These are phyloP conservation scores for Leishmania turanica DNA, from an alignment of 208 protist species.

Conservation along the genomic window DNA sequence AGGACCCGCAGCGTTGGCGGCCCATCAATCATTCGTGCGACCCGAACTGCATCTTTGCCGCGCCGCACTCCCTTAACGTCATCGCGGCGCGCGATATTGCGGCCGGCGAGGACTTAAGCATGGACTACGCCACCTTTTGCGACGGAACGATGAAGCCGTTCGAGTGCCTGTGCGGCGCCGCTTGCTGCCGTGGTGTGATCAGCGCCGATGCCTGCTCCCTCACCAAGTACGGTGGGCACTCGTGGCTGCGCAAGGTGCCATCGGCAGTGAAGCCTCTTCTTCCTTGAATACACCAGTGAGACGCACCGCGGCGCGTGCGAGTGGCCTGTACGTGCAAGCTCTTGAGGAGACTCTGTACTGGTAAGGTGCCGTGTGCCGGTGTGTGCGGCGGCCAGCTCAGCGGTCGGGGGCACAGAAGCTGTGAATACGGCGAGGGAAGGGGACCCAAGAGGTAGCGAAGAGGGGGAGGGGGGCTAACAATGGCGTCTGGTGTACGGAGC, in stretches of 20 bases:
- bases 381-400: neutral
- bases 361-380: neutral
- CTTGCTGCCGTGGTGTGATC: slow-evolving; percentile 66
- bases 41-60: slow-evolving; percentile 83
- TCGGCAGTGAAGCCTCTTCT: slow-evolving; percentile 25
- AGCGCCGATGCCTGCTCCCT: slow-evolving; percentile 53
- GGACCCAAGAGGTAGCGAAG: neutral
- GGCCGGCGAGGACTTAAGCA: slow-evolving; percentile 78
- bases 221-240: slow-evolving; percentile 59
- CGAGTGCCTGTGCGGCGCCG: slow-evolving; percentile 68
- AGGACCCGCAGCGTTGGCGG: slow-evolving; percentile 71
- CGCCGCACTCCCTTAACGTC: slow-evolving; percentile 86
- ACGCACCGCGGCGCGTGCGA: neutral
- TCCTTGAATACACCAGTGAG: neutral
- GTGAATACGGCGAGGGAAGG: neutral
- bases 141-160: slow-evolving; percentile 89
- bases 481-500: neutral
- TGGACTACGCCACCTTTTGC: slow-evolving; percentile 93
- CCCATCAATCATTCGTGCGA: slow-evolving; percentile 91
- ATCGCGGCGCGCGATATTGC: slow-evolving; percentile 70
- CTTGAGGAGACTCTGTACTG: neutral
- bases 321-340: neutral
- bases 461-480: too few species aligned
- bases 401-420: neutral
- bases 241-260: slow-evolving; percentile 66